Evolutionary conservation across 2,329 filamentous ascomycete genomes (phyloP).

Genomic region (Neopestalotiopsis sp.): DNA sequence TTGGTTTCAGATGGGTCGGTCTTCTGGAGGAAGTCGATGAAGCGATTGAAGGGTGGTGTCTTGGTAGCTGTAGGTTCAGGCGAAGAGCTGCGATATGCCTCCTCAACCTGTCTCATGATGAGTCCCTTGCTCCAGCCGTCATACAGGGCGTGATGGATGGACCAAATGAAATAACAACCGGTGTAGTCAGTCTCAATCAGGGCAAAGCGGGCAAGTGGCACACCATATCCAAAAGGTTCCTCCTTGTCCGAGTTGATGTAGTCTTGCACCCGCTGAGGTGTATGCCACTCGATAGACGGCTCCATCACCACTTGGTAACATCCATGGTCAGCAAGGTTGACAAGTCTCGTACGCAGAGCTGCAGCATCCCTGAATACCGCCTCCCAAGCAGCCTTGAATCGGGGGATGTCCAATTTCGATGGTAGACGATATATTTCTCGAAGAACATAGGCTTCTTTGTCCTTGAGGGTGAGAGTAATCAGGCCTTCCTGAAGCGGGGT

Average conservation of each 20-base stretch:
- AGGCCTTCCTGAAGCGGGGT: slow-evolving; percentile 11
- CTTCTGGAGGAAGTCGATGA: slow-evolving; percentile 2
- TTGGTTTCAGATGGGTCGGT: neutral
- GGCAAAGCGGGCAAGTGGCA: slow-evolving; percentile 5
- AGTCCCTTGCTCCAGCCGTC: slow-evolving; percentile 4
- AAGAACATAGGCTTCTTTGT: slow-evolving; percentile 10
- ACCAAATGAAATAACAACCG: slow-evolving; percentile 10
- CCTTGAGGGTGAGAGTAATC: slow-evolving; percentile 1
- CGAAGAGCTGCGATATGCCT: slow-evolving; percentile 1
- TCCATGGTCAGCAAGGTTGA: slow-evolving; percentile 2
- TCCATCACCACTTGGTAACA: slow-evolving; percentile 4
- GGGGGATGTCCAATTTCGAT: neutral
- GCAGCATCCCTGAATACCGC: neutral
- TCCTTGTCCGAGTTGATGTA: slow-evolving; percentile 11
- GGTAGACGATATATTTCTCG: slow-evolving; percentile 6
- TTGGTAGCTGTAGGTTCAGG: neutral
- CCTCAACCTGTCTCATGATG: slow-evolving; percentile 3
- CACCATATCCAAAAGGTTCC: slow-evolving; percentile 3
- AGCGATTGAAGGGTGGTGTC: slow-evolving; percentile 8
- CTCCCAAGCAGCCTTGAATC: slow-evolving; percentile 15
- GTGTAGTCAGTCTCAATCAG: slow-evolving; percentile 8
- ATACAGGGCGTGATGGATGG: slow-evolving; percentile 15
- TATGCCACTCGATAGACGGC: slow-evolving; percentile 1
- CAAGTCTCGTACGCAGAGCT: slow-evolving; percentile 11
- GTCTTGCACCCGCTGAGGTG: slow-evolving; percentile 5